phyloP scores from a whole-genome alignment of 2,329 filamentous ascomycete species.

The Talaromyces sp. region DNA sequence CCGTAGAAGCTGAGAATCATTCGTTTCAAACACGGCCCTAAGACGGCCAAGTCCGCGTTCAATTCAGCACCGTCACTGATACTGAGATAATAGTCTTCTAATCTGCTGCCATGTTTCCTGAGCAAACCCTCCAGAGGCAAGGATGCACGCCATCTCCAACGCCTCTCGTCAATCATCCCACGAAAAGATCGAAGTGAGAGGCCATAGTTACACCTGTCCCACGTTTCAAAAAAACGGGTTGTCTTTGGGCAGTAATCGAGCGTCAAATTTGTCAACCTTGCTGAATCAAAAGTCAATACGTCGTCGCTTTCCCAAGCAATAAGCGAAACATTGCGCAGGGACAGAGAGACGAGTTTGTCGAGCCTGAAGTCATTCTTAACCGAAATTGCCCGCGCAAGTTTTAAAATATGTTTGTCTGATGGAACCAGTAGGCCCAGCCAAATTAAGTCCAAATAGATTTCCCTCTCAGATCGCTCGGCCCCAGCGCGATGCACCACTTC shows the following conservation, averaged over 20 bases:
- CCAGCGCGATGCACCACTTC: neutral
- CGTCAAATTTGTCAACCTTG: neutral
- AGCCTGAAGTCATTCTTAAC: neutral
- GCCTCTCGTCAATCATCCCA: neutral
- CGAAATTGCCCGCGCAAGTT: too few relatives aligned
- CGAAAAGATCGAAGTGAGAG: neutral
- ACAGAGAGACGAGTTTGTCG: neutral
- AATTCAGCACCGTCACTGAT: neutral
- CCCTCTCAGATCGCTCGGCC: neutral
- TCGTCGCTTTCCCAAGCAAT: neutral
- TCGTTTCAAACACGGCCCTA: neutral
- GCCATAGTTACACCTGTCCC: neutral
- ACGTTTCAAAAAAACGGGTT: neutral
- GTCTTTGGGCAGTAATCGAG: neutral
- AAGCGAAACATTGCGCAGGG: neutral
- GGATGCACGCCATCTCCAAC: neutral
- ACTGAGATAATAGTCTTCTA: neutral
- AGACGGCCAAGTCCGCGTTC: neutral
- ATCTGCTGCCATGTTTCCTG: neutral
- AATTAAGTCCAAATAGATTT: neutral
- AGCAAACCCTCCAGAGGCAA: neutral
- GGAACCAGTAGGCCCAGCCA: neutral
- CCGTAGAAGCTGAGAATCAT: neutral
- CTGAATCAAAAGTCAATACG: neutral
- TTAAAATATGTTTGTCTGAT: neutral